Percentiles rank a stretch among this genome's conserved stretches.
phyloP scores from a whole-genome alignment of 495 filamentous ascomycete genomes.

The Podospora tetraspora region DNA sequence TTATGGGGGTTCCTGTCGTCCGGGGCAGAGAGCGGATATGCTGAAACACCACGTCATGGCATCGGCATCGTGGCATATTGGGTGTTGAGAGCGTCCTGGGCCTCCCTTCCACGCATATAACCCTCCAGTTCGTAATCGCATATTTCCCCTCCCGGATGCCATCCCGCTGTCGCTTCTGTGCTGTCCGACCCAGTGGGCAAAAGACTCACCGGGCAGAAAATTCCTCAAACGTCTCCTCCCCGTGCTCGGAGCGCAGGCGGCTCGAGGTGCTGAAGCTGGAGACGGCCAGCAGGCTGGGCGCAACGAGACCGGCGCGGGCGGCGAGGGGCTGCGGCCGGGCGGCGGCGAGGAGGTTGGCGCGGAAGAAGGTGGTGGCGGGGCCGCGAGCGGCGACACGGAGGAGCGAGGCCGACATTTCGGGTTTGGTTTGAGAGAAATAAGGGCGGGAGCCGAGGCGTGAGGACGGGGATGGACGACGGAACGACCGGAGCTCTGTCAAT shows the following conservation, averaged over 20 bases:
- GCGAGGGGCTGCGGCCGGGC: conserved; percentile 47
- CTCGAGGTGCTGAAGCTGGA: conserved; percentile 66
- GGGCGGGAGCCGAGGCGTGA: neutral
- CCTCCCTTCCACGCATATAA: neutral
- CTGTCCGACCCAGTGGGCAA: conserved; percentile 6
- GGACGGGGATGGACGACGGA: conserved; percentile 7
- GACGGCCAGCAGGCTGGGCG: conserved; percentile 33
- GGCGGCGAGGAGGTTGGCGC: conserved; percentile 55
- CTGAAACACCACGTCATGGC: conserved; percentile 21
- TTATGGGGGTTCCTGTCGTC: neutral
- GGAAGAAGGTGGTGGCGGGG: conserved; percentile 58
- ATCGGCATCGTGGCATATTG: conserved; percentile 8
- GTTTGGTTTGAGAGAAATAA: conserved; percentile 3
- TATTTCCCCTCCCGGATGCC: neutral
- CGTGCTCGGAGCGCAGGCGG: conserved; percentile 51
- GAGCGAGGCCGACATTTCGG: conserved; percentile 63
- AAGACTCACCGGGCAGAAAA: conserved; percentile 88
- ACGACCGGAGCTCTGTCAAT: conserved; percentile 20
- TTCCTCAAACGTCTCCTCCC: conserved; percentile 97
- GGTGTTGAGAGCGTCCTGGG: neutral
- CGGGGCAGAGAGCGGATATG: neutral
- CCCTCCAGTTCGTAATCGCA: neutral
- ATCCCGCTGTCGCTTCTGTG: neutral
- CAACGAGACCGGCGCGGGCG: conserved; percentile 35
- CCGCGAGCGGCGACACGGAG: conserved; percentile 67